These are phyloP conservation scores for Aspergillus diversus DNA, from an alignment of 495 filamentous ascomycete species.

Conservation along the genomic window DNA sequence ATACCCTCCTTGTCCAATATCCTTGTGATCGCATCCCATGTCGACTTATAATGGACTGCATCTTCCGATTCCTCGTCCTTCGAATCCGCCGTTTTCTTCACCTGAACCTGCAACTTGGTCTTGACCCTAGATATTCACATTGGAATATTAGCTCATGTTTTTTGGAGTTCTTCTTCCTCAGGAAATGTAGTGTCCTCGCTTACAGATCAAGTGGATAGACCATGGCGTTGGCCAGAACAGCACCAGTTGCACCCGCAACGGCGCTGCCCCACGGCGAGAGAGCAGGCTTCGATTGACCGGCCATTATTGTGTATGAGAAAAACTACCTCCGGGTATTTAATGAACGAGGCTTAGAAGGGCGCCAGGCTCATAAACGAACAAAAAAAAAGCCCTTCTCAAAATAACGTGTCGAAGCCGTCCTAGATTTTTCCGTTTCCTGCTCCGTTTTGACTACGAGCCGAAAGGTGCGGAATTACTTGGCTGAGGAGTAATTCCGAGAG, in stretches of 20 bases:
- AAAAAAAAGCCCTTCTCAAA: background rate
- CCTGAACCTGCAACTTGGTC: conserved; percentile 95
- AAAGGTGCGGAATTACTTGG: conserved; percentile 14
- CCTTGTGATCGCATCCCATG: conserved; percentile 84
- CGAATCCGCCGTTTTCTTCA: conserved; percentile 59
- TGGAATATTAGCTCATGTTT: conserved; percentile 15
- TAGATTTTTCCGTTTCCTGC: background rate
- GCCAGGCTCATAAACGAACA: background rate
- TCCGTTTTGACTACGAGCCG: conserved; percentile 17
- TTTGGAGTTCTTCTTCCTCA: background rate
- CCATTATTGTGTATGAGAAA: conserved; percentile 55
- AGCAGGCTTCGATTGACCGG: conserved; percentile 76
- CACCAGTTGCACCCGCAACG: conserved; percentile 89
- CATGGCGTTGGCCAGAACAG: conserved; percentile 90
- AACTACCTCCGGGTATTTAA: background rate
- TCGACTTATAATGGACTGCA: conserved; percentile 76
- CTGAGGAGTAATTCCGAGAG: conserved; percentile 9
- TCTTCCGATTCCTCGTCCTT: conserved; percentile 41
- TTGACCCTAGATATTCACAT: conserved; percentile 68
- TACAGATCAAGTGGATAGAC: conserved; percentile 98
- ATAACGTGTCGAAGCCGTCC: background rate
- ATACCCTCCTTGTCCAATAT: conserved; percentile 84
- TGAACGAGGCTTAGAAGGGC: background rate
- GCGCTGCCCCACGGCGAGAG: conserved; percentile 94
- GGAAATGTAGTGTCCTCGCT: conserved; percentile 31